These are phyloP conservation scores for Cladosporium sp. DNA, from an alignment of 2,329 filamentous ascomycete genomes.

Conservation along the genomic window DNA sequence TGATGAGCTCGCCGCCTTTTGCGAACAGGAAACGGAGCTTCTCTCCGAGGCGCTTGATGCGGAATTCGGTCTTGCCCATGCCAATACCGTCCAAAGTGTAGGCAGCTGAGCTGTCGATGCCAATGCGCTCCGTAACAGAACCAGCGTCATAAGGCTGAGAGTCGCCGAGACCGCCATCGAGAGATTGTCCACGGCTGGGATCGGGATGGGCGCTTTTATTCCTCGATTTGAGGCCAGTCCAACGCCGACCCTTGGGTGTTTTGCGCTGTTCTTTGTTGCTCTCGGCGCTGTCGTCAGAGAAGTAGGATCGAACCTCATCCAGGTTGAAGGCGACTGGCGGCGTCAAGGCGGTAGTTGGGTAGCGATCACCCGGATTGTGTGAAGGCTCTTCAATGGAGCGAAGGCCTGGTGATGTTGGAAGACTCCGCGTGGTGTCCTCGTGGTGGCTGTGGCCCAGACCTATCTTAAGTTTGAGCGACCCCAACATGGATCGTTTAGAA, in stretches of 20 bases:
- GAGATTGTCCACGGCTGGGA: constrained; percentile 18
- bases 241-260: constrained; percentile 19
- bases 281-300: constrained; percentile 38
- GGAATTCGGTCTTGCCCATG: constrained; percentile 38
- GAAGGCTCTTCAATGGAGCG: constrained; percentile 20
- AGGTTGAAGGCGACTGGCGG: constrained; percentile 39
- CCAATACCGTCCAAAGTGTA: constrained; percentile 31
- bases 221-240: constrained; percentile 22
- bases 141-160: constrained; percentile 26
- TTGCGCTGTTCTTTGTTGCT: constrained; percentile 22
- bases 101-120: constrained; percentile 16
- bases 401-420: constrained; percentile 10
- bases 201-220: constrained; percentile 18
- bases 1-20: constrained; percentile 31
- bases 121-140: constrained; percentile 14
- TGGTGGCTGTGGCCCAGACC: constrained; percentile 21
- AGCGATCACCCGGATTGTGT: constrained; percentile 44
- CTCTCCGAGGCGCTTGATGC: constrained; percentile 37
- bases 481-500: constrained; percentile 33
- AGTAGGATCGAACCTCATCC: constrained; percentile 40
- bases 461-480: constrained; percentile 32
- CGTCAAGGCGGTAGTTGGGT: constrained; percentile 44
- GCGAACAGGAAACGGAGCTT: constrained; percentile 34
- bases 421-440: constrained; percentile 6
- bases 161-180: constrained; percentile 22